phyloP scores from a whole-genome alignment of 495 filamentous ascomycete genomes.

The Talaromyces borbonicus region DNA sequence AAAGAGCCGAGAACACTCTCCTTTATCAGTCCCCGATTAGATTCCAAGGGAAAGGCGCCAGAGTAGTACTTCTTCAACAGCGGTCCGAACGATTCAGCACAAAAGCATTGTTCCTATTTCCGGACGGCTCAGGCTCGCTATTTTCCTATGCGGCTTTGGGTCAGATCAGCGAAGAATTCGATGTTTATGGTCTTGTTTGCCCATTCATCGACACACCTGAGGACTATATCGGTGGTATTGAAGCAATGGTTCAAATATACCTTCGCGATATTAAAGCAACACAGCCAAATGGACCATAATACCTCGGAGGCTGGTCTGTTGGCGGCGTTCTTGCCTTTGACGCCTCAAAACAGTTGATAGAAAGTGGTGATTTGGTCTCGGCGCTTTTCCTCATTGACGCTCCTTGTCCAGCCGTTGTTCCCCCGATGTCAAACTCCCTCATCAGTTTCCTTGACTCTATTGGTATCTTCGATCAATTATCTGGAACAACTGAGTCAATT shows the following conservation, averaged over 20 bases:
- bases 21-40: constrained; percentile 19
- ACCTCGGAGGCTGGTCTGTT: constrained; percentile 71
- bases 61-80: constrained; percentile 43
- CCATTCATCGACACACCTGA: constrained; percentile 55
- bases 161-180: constrained; percentile 43
- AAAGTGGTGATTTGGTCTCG: constrained; percentile 56
- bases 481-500: not conserved
- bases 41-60: constrained; percentile 18
- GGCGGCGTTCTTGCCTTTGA: constrained; percentile 86
- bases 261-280: constrained; percentile 58
- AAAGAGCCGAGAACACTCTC: constrained; percentile 1
- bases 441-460: constrained; percentile 72
- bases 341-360: constrained; percentile 59
- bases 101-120: constrained; percentile 24
- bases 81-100: constrained; percentile 40
- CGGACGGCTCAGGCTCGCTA: constrained; percentile 19
- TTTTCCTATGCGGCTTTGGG: constrained; percentile 50
- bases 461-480: constrained; percentile 55
- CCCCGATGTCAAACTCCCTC: constrained; percentile 66
- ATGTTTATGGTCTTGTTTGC: constrained; percentile 53
- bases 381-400: constrained; percentile 74
- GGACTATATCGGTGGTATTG: constrained; percentile 43
- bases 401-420: constrained; percentile 65
- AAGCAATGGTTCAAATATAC: constrained; percentile 45
- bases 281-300: constrained; percentile 61